Conservation (phyloP, 2,329 filamentous ascomycete species). For the Clonostachys sp. region DNA sequence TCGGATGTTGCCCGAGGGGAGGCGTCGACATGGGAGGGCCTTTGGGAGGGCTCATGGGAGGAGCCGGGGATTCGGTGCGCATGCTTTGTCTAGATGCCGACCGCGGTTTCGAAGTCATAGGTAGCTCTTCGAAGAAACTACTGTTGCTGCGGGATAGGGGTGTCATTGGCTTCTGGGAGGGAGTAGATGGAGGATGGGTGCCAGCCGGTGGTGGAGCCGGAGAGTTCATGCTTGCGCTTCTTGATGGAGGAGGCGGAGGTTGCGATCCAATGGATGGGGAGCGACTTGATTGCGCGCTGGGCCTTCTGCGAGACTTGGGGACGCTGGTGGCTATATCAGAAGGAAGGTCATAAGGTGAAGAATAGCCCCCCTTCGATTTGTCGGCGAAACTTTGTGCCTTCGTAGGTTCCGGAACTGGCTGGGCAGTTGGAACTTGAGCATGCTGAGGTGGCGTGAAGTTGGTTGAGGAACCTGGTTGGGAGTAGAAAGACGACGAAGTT, state of each 20-base stretch:
- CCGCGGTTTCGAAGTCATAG: conserved; percentile 56
- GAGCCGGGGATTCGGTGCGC: conserved; percentile 26
- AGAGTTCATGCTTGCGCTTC: conserved; percentile 56
- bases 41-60: conserved; percentile 12
- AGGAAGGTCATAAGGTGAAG: conserved; percentile 91
- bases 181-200: conserved; percentile 25
- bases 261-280: conserved; percentile 35
- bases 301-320: conserved; percentile 64
- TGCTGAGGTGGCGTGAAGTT: conserved; percentile 19
- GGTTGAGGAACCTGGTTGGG: neutral
- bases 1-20: conserved; percentile 11
- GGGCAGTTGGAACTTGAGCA: conserved; percentile 20
- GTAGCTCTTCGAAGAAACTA: conserved; percentile 77
- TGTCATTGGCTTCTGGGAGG: conserved; percentile 10
- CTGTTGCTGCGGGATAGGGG: conserved; percentile 34
- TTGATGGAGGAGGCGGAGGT: conserved; percentile 38
- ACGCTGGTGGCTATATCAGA: conserved; percentile 61
- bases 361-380: conserved; percentile 87
- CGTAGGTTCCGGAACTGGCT: conserved; percentile 35
- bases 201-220: conserved; percentile 15
- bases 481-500: neutral
- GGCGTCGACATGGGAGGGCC: conserved; percentile 15
- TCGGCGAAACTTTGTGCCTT: conserved; percentile 82
- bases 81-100: conserved; percentile 51
- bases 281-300: conserved; percentile 51